Evolutionary conservation across 2,329 filamentous ascomycete genomes (phyloP), one percentile per base, ranked within the genome.

Genomic region (Xylariomycetidae sp.): DNA sequence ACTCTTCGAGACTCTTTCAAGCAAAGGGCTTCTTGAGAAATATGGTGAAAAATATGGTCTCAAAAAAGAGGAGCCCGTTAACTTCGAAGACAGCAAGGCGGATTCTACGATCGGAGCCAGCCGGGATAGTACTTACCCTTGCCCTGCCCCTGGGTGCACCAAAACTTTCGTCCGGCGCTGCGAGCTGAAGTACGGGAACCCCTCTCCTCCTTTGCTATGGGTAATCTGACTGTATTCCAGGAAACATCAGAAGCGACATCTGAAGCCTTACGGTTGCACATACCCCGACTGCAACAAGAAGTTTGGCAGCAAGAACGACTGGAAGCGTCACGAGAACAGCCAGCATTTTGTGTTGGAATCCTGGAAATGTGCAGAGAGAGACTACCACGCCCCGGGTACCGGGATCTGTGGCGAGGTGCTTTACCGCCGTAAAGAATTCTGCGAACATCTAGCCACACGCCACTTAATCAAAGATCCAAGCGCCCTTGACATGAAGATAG

Each of bases 231-330:
- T 17, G 13, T 11, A 10, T 16, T 9, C 17, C 37, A 90, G 85
- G 44, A 96, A 96, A 57, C 89, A 95, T 55, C 67, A 77, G 57
- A 90, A 88, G 54, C 78, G 88, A 2, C 89, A 96, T 56, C 71
- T 76, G 6, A 80, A 79, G 44, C 89, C 88, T 0, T 95, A 90
- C 42, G 80, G 80, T 10, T 96, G 89, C 58, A 94, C 88, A 0
- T 85, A 80, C 43, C 59, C 67, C 7, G 60, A 64, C 18, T 95
- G 89, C 51, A 58, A 62, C 30, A 88, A 87, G 51, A 67, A 56
- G 0, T 95, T 95, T 46, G 89, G 89, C n/a, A 89, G 85, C 58
- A 94, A 95, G 54, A 89, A 88, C 38, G 89, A 96, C 58, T 96
- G 79, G 89, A 94, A 94, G 55, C 78, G 89, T 2, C 89, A 96